Evolutionary conservation across 495 filamentous ascomycete species (phyloP).

Genomic region (Sporormia fimetaria): DNA sequence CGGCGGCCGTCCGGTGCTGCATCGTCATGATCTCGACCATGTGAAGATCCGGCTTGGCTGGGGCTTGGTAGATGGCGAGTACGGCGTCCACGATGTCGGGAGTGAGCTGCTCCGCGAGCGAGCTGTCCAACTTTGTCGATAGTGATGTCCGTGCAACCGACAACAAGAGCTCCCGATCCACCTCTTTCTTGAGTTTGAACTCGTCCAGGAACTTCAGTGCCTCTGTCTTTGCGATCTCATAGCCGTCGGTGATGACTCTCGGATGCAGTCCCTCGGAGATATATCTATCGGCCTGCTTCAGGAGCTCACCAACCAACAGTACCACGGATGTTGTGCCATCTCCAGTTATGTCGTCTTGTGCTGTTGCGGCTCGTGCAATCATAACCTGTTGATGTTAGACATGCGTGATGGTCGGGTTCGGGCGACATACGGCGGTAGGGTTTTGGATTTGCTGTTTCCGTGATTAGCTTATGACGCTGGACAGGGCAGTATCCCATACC

Average conservation of each 20-base stretch:
- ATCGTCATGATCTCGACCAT: slow-evolving; percentile 99
- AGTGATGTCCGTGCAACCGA: slow-evolving; percentile 91
- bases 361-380: slow-evolving; percentile 96
- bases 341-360: slow-evolving; percentile 95
- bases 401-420: slow-evolving; percentile 10
- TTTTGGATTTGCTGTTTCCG: slow-evolving; percentile 60
- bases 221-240: slow-evolving; percentile 91
- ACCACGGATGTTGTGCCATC: slow-evolving; percentile 98
- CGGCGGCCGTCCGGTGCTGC: slow-evolving; percentile 92
- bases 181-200: slow-evolving; percentile 77
- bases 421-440: slow-evolving; percentile 61
- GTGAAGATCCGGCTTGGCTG: slow-evolving; percentile 89
- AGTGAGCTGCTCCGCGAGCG: slow-evolving; percentile 80
- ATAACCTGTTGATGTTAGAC: slow-evolving; percentile 50
- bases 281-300: slow-evolving; percentile 94
- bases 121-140: slow-evolving; percentile 81
- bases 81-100: slow-evolving; percentile 93
- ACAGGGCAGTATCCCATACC: slow-evolving; percentile 42
- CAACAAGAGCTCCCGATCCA: slow-evolving; percentile 87
- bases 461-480: slow-evolving; percentile 31
- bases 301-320: slow-evolving; percentile 83
- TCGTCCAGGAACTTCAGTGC: slow-evolving; percentile 89
- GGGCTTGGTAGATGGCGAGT: slow-evolving; percentile 78
- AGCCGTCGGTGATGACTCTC: slow-evolving; percentile 92
- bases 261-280: slow-evolving; percentile 93